A percentile compares a stretch with the other conserved stretches of the same genome.
Conservation (phyloP, 495 filamentous ascomycete genomes). For the Aspergillus nidulans region DNA sequence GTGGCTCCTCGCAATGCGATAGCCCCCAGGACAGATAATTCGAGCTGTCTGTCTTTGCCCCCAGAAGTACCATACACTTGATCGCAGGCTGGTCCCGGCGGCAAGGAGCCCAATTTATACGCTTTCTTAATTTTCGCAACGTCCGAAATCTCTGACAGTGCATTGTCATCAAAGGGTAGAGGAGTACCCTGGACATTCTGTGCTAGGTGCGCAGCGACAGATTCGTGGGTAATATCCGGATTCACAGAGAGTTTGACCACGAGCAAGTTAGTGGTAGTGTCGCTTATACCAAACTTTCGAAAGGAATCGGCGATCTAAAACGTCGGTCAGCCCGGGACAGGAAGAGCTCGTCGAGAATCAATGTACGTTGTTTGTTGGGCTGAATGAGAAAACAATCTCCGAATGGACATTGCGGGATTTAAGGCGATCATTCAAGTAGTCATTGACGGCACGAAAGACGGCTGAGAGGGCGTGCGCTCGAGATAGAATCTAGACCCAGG, state of each 20-base stretch:
- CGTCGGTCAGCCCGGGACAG: slow-evolving; percentile 18
- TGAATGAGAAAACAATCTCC: slow-evolving; percentile 82
- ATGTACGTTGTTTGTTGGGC: slow-evolving; percentile 77
- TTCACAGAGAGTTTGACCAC: slow-evolving; percentile 64
- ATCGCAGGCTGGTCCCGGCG: slow-evolving; percentile 30
- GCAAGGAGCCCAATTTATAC: slow-evolving; percentile 67
- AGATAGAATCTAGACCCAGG: slow-evolving; percentile 66
- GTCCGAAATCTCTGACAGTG: slow-evolving; percentile 56
- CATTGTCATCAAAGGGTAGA: slow-evolving; percentile 60
- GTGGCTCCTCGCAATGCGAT: slow-evolving; percentile 68
- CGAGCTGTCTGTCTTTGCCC: slow-evolving; percentile 47
- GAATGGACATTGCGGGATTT: slow-evolving; percentile 87
- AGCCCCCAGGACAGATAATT: slow-evolving; percentile 58
- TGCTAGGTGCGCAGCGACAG: slow-evolving; percentile 58
- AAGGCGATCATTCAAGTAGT: slow-evolving; percentile 54
- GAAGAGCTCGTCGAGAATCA: background rate
- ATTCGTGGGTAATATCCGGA: slow-evolving; percentile 46
- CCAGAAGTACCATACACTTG: slow-evolving; percentile 20
- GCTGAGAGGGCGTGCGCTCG: slow-evolving; percentile 70
- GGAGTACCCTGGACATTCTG: slow-evolving; percentile 57
- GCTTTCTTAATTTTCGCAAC: slow-evolving; percentile 68
- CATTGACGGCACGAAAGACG: slow-evolving; percentile 71
- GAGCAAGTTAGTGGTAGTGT: slow-evolving; percentile 64
- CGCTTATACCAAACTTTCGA: slow-evolving; percentile 74
- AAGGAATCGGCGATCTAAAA: slow-evolving; percentile 90